Evolutionary conservation across 2,329 filamentous ascomycete species (phyloP).

Genomic region (Sclerotinia borealis): DNA sequence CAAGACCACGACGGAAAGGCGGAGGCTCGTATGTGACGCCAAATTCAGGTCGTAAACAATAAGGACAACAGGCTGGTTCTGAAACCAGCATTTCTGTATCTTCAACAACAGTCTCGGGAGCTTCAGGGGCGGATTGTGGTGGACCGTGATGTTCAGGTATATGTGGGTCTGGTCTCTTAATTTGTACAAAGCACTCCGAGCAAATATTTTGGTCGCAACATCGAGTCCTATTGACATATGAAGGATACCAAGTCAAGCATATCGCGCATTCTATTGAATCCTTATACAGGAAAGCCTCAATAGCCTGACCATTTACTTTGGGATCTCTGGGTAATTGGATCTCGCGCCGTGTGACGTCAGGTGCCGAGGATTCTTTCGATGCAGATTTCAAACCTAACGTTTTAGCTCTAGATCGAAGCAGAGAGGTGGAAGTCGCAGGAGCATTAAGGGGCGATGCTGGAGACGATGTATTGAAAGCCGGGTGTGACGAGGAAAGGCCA

Average conservation of each 20-base stretch:
- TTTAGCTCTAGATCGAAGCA: conserved; percentile 80
- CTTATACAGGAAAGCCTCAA: conserved; percentile 93
- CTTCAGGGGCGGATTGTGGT: conserved; percentile 30
- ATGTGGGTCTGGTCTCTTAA: conserved; percentile 89
- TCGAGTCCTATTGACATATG: conserved; percentile 86
- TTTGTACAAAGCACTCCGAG: conserved; percentile 98
- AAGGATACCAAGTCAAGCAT: conserved; percentile 93
- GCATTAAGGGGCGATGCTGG: conserved; percentile 43
- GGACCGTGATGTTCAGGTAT: conserved; percentile 56
- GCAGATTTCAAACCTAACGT: conserved; percentile 72
- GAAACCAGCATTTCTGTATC: conserved; percentile 69
- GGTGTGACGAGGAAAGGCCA: conserved; percentile 53
- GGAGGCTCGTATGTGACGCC: conserved; percentile 92
- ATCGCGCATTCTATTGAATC: conserved; percentile 87
- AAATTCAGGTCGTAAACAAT: conserved; percentile 91
- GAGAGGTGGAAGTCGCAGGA: conserved; percentile 44
- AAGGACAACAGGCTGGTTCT: conserved; percentile 87
- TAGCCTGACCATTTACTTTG: conserved; percentile 86
- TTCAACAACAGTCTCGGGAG: conserved; percentile 22
- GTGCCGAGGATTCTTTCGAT: conserved; percentile 66
- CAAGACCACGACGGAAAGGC: conserved; percentile 77
- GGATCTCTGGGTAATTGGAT: conserved; percentile 74
- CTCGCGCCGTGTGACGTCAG: conserved; percentile 71
- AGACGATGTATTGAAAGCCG: conserved; percentile 55
- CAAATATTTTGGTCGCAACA: conserved; percentile 97